Evolutionary conservation across 1,139 yeast species (phyloP), one percentile per base, ranked within the genome.

Genomic region (Taphrina sp.): DNA sequence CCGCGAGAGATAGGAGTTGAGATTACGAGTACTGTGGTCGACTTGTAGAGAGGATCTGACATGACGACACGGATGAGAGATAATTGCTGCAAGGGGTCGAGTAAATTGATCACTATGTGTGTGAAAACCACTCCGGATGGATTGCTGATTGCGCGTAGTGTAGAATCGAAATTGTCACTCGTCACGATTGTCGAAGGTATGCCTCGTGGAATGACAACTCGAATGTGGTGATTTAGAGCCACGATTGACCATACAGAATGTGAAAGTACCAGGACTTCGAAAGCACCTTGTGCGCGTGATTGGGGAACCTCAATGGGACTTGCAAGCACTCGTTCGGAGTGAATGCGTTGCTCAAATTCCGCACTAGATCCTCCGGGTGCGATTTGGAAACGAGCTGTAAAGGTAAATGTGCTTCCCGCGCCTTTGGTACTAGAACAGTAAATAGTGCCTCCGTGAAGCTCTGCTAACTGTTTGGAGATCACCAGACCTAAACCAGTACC

Each of bases 381-480:
- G 60, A 61, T 65, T 58, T 2, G 70, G 69, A 69, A 69, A 39
- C 61, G 60, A 46, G 69, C 67, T 2, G 68, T 65, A 52, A 69
- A 68, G 26, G 58, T 62, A 66, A 89, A 89, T 7, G 83, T 83
- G 5, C 95, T 84, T 0, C 96, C 96, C 45, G 79, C 76, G 2
- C 92, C 95, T 47, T 85, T 76, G 24, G 77, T 75, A 1, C 95
- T 85, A 57, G 82, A 76, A 58, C 90, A 72, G 0, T 82, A 78
- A 70, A 89, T 75, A 5, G 52, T 28, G 2, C 76, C 76, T 3
- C 73, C 72, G 90, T 90, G 87, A 82, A 90, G 82, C 34, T 78
- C 79, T 0, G 96, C 95, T 60, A 92, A 76, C 70, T 92, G 96
- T 59, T 90, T 78, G 69, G 96, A 90, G 67, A 92, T 90, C 0